Conservation (phyloP, 1,139 yeast species). For the Geotrichum aggregatum region DNA sequence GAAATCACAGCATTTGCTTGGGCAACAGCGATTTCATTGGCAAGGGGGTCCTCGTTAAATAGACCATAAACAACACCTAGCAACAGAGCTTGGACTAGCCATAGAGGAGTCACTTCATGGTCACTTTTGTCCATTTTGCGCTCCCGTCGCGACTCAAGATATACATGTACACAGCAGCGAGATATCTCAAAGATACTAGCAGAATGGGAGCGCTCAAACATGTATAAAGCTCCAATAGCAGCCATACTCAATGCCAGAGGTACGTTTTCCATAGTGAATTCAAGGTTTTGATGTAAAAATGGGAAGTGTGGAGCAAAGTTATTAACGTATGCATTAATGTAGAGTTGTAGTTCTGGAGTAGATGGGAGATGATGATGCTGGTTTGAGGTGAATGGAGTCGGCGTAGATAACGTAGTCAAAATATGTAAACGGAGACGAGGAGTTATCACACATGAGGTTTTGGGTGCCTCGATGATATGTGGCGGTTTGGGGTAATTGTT, state of each 20-base stretch:
- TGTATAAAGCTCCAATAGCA: conserved; percentile 82
- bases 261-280: conserved; percentile 58
- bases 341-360: conserved; percentile 67
- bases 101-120: conserved; percentile 62
- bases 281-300: conserved; percentile 69
- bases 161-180: conserved; percentile 70
- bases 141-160: conserved; percentile 58
- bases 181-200: conserved; percentile 73
- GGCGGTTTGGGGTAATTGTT: too few species aligned
- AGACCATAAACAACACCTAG: conserved; percentile 77
- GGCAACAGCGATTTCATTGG: conserved; percentile 68
- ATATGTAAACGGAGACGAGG: conserved; percentile 67
- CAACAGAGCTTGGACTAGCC: conserved; percentile 84
- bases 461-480: too few species aligned
- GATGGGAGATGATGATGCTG: conserved; percentile 58
- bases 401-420: conserved; percentile 51
- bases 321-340: conserved; percentile 62
- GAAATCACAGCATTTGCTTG: conserved; percentile 77
- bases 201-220: conserved; percentile 76
- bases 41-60: conserved; percentile 69
- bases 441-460: conserved; percentile 42
- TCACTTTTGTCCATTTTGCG: conserved; percentile 26
- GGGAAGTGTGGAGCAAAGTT: conserved; percentile 81
- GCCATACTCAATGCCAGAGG: conserved; percentile 80
- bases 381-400: conserved; percentile 54